Base-by-base conservation (phyloP, 148 eudicot genomes). In the Chenopodium album region DNA sequence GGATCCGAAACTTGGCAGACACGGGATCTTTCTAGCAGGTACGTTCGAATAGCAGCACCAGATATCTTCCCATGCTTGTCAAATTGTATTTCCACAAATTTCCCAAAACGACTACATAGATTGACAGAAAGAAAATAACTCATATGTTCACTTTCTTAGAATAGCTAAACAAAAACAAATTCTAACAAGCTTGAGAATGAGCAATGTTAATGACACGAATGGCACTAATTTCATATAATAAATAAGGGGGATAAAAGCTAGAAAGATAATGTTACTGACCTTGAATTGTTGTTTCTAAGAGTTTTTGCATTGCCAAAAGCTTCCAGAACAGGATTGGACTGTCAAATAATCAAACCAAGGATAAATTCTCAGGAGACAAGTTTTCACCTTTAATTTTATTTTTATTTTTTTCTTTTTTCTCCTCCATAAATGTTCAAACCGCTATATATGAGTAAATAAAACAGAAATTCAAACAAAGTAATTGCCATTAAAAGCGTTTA, bases 321-420 rank as follows among this genome's bases (percentile, higher is more conserved):
- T 92, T 96, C 99, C 75, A 96, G 95, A 82, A 96, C 98, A 82
- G 99, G 99, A 74, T 96, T 96, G 72, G 99, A 96, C 99, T 96
- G 94, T 76, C 84, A 74, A 72, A 66, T 47, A 20, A 78, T 50
- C 83, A 89, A 70, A 52, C 26, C 50, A 56, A 81, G 59, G 65
- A 20, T 79, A 29, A 19, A 71, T 48, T 2, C 56, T 54, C 65
- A 76, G 52, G 16, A 69, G 50, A 19, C 32, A 47, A 66, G n/a
- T 10, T 41, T 41, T 50, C 54, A 12, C 54, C 37, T 34, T 34
- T 34, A 34, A 34, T 34, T 76, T 74, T 81, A 19, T 19, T 20
- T 26, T 50, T 41, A 14, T 9, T 50, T 13, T 31, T 31, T 23
- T 23, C 23, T 23, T 23, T 23, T 23, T 23, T 23, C 23, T 23